These are phyloP conservation scores for Globisporangium nunn DNA, from an alignment of 352 stramenopile species.

Conservation along the genomic window DNA sequence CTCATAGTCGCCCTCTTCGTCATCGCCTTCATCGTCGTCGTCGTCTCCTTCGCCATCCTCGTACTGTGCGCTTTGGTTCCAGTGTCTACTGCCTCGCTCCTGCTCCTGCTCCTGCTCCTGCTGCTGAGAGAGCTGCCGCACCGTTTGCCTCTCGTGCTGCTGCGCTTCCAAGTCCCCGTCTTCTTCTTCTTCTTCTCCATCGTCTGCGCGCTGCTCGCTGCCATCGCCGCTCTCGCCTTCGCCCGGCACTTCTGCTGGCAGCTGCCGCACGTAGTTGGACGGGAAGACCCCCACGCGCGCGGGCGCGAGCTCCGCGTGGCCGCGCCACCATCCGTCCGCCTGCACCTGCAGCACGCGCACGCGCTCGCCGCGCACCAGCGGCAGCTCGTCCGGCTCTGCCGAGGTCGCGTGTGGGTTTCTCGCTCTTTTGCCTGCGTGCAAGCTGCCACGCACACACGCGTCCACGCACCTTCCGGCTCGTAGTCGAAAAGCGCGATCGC, in stretches of 20 bases:
- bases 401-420: not conserved
- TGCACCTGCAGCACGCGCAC: conserved; percentile 44
- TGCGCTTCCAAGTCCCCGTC: not conserved
- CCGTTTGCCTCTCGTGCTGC: conserved; percentile 1
- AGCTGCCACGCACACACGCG: too few species aligned
- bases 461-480: conserved; percentile 41
- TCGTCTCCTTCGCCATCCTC: not conserved
- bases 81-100: not conserved
- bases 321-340: conserved; percentile 59
- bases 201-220: not conserved
- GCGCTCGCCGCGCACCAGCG: conserved; percentile 33
- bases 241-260: not conserved
- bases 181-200: not conserved
- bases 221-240: not conserved
- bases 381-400: conserved; percentile 49
- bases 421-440: not conserved
- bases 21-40: conserved; percentile 7
- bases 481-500: conserved; percentile 56
- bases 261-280: conserved; percentile 58
- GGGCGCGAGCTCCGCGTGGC: conserved; percentile 25
- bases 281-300: conserved; percentile 39
- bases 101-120: conserved; percentile 6
- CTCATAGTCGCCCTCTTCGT: conserved; percentile 6
- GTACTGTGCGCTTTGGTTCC: too few species aligned
- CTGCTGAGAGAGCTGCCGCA: conserved; percentile 15